phyloP scores from a whole-genome alignment of 768 basidiomycete species.

The Mycena vulgaris region DNA sequence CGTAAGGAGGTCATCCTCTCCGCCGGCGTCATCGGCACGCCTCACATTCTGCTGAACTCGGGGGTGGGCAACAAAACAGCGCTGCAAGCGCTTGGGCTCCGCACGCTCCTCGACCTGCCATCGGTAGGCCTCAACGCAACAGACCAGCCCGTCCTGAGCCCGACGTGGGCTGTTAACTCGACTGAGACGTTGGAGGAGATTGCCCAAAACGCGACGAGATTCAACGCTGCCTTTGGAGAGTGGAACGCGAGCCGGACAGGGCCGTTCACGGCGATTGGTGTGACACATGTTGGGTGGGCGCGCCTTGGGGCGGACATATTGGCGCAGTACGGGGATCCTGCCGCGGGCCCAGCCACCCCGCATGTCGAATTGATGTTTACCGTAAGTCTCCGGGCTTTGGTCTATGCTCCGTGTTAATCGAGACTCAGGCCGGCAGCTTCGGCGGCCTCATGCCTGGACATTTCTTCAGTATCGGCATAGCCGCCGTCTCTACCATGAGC shows the following conservation, averaged over 20 bases:
- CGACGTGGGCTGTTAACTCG: conserved; percentile 18
- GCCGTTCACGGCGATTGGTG: conserved; percentile 43
- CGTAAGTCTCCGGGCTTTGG: conserved; percentile 36
- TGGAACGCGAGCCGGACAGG: conserved; percentile 46
- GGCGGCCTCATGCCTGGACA: conserved; percentile 7
- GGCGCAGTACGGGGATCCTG: conserved; percentile 46
- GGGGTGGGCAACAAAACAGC: conserved; percentile 36
- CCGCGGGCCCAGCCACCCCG: conserved; percentile 50
- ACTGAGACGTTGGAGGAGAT: conserved; percentile 15
- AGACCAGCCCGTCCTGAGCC: conserved; percentile 23
- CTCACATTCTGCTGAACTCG: conserved; percentile 40
- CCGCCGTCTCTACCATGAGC: conserved; percentile 30
- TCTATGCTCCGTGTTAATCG: neutral
- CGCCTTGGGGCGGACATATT: conserved; percentile 39
- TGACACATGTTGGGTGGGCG: conserved; percentile 45
- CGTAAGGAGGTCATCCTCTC: conserved; percentile 21
- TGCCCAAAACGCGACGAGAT: conserved; percentile 14
- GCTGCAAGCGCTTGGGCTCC: conserved; percentile 13
- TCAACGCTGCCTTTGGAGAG: conserved; percentile 7
- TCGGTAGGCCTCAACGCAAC: conserved; percentile 30
- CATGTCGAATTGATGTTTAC: conserved; percentile 52
- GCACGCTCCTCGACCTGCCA: conserved; percentile 25
- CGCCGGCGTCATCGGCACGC: conserved; percentile 48
- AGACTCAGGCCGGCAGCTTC: conserved; percentile 8
- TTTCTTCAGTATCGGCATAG: conserved; percentile 18